Percentiles rank a stretch among this genome's conserved stretches.
These are phyloP conservation scores for Pseudogymnoascus sp. DNA, from an alignment of 2,329 filamentous ascomycete species.

Conservation along the genomic window DNA sequence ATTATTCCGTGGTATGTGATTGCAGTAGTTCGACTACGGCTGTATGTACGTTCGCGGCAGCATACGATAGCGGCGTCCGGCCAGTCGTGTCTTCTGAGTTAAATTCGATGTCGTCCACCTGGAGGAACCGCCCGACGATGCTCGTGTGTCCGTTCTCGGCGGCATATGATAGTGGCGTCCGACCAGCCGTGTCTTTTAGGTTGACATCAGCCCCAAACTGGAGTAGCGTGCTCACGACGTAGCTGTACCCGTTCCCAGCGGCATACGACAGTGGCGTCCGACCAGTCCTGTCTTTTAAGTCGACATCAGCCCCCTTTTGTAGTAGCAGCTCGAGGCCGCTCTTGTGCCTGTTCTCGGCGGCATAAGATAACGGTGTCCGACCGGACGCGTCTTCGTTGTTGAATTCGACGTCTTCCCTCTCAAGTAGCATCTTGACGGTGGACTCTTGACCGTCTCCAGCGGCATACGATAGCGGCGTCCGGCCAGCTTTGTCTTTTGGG, in stretches of 20 bases:
- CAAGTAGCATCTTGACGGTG: too few relatives aligned
- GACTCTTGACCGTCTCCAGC: neutral
- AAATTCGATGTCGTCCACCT: too few relatives aligned
- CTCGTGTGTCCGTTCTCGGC: neutral
- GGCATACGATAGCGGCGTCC: conserved; percentile 30
- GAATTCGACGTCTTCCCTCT: too few relatives aligned
- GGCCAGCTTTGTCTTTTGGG: neutral
- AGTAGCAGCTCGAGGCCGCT: neutral
- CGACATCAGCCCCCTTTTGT: neutral
- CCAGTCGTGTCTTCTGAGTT: neutral
- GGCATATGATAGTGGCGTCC: conserved; percentile 30
- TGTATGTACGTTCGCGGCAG: neutral
- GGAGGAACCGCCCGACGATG: too few relatives aligned
- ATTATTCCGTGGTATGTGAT: neutral
- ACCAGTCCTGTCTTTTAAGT: neutral
- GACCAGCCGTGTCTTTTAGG: neutral
- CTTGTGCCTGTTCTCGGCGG: neutral
- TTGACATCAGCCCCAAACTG: neutral
- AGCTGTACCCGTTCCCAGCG: neutral
- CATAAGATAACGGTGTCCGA: neutral
- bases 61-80: neutral
- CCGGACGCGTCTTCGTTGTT: neutral
- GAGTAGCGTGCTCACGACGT: too few relatives aligned
- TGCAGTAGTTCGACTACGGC: neutral
- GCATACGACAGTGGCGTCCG: neutral